phyloP scores from a whole-genome alignment of 2,329 filamentous ascomycete species.

The Raffaelea deltoideospora region DNA sequence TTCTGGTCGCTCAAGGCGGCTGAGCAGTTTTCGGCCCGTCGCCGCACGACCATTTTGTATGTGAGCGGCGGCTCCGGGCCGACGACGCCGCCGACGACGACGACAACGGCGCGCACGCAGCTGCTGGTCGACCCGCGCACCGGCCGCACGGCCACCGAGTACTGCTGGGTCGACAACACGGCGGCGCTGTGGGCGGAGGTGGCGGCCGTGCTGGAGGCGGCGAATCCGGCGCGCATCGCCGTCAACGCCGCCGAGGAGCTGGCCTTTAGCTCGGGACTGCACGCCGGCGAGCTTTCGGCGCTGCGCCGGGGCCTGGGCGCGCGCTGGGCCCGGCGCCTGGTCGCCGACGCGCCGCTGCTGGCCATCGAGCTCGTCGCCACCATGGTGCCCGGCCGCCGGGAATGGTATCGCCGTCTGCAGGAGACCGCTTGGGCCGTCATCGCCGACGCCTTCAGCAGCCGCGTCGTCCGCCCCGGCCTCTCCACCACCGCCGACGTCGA shows the following conservation, averaged over 20 bases:
- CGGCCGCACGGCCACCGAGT: constrained; percentile 14
- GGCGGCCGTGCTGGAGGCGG: constrained; percentile 18
- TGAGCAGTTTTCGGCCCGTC: constrained; percentile 29
- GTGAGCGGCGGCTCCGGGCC: constrained; percentile 24
- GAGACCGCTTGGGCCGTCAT: constrained; percentile 51
- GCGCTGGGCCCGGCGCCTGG: constrained; percentile 23
- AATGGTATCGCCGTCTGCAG: constrained; percentile 28
- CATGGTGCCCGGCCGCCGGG: constrained; percentile 22
- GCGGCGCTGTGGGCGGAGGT: constrained; percentile 24
- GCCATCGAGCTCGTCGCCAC: constrained; percentile 29
- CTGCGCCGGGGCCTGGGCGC: constrained; percentile 20
- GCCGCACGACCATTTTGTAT: constrained; percentile 34
- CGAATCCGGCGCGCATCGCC: constrained; percentile 23
- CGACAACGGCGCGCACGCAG: not conserved
- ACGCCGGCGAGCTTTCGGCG: constrained; percentile 27
- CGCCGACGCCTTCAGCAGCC: constrained; percentile 50
- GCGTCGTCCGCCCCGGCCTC: constrained; percentile 23
- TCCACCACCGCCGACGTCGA: constrained; percentile 30
- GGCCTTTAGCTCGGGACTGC: constrained; percentile 30
- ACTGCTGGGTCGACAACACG: constrained; percentile 33
- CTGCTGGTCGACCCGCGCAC: constrained; percentile 12
- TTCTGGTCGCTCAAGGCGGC: constrained; percentile 34
- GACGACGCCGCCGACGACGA: not conserved
- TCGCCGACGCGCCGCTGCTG: constrained; percentile 25
- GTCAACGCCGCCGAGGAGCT: constrained; percentile 28